Conservation (phyloP, 352 stramenopile genomes). For the Phytophthora citricola region DNA sequence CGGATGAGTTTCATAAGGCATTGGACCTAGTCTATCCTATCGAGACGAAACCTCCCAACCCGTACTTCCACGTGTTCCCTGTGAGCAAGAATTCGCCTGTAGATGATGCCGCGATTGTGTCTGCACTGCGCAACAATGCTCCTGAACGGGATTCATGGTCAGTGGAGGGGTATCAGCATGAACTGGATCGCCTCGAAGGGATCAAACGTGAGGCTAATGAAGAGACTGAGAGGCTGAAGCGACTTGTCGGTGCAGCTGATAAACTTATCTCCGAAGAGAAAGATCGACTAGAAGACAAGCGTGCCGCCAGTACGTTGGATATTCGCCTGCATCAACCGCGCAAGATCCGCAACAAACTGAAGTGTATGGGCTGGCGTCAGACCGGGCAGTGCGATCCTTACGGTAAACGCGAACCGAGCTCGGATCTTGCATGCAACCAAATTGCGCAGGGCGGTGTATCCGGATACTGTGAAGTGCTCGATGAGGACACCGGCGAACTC, state of each 20-base stretch:
- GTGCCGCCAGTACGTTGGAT: slow-evolving; percentile 41
- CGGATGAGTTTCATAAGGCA: slow-evolving; percentile 22
- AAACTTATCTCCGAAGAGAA: slow-evolving; percentile 43
- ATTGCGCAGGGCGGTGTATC: slow-evolving; percentile 47
- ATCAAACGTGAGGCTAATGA: slow-evolving; percentile 47
- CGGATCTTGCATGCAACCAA: slow-evolving; percentile 60
- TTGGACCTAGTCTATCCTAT: slow-evolving; percentile 31
- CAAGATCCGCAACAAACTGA: slow-evolving; percentile 44
- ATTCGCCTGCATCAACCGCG: slow-evolving; percentile 39
- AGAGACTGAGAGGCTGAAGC: slow-evolving; percentile 43
- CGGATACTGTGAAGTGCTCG: slow-evolving; percentile 74
- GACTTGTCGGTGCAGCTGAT: slow-evolving; percentile 38
- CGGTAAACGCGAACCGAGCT: slow-evolving; percentile 52
- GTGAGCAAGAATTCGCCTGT: slow-evolving; percentile 17
- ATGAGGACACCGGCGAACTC: slow-evolving; percentile 57
- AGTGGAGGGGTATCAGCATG: slow-evolving; percentile 30
- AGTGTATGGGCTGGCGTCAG: slow-evolving; percentile 73
- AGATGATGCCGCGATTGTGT: slow-evolving; percentile 24
- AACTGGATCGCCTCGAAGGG: slow-evolving; percentile 46
- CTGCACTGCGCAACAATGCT: slow-evolving; percentile 25
- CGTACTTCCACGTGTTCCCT: slow-evolving; percentile 34
- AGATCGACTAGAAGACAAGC: slow-evolving; percentile 43
- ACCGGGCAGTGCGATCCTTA: slow-evolving; percentile 53
- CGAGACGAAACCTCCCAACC: slow-evolving; percentile 25
- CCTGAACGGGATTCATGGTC: slow-evolving; percentile 27